phyloP scores from a whole-genome alignment of 2,329 filamentous ascomycete species.

The Fonsecaea pedrosoi region DNA sequence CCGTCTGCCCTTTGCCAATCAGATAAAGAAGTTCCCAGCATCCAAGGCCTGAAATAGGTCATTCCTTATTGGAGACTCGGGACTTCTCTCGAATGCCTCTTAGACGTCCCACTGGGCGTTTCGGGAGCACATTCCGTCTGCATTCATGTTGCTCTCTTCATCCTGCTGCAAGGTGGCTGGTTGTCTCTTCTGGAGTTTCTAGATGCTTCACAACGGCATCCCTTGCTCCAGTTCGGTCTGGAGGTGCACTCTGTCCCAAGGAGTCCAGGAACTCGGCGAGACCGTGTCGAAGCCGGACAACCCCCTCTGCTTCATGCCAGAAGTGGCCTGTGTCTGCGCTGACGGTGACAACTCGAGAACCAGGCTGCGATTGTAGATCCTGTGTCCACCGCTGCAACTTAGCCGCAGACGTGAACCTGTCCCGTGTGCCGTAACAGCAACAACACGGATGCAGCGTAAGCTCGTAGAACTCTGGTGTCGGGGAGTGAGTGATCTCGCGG shows the following conservation, averaged over 20 bases:
- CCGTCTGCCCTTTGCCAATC: not conserved
- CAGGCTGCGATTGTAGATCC: slow-evolving; percentile 54
- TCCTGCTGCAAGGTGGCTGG: not conserved
- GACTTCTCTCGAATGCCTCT: not conserved
- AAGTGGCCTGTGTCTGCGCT: slow-evolving; percentile 33
- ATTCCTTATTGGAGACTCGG: slow-evolving; percentile 8
- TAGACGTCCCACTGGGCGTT: not conserved
- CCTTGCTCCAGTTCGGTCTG: not conserved
- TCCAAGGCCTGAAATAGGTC: not conserved
- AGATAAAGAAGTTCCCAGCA: not conserved
- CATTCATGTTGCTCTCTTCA: not conserved
- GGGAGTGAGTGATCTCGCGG: slow-evolving; percentile 61
- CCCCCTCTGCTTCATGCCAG: slow-evolving; percentile 32
- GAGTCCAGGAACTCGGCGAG: slow-evolving; percentile 28
- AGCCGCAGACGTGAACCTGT: slow-evolving; percentile 72
- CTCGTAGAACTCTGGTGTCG: slow-evolving; percentile 51
- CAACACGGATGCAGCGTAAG: slow-evolving; percentile 26
- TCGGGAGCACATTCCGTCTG: not conserved
- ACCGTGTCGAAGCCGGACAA: slow-evolving; percentile 25
- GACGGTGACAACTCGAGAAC: slow-evolving; percentile 53
- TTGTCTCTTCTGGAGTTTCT: not conserved
- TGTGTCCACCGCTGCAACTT: slow-evolving; percentile 72
- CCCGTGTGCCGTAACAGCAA: slow-evolving; percentile 74
- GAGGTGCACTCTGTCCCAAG: not conserved
- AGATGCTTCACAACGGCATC: not conserved